A percentile compares a stretch with the other conserved stretches of the same genome.
phyloP scores from a whole-genome alignment of 83 land plant genomes.

The Thuja plicata region DNA sequence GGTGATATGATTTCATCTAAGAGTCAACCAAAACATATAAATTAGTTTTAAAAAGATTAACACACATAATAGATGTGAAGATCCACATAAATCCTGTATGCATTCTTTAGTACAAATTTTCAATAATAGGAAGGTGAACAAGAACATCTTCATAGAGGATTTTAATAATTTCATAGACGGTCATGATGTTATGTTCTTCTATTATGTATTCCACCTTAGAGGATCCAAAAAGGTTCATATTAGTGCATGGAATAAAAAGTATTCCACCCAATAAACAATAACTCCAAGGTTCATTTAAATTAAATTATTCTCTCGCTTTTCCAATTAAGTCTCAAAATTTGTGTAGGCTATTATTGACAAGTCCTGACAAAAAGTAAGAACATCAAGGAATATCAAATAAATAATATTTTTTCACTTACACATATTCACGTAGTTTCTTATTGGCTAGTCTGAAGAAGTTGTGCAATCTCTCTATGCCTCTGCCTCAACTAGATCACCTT shows the following conservation, averaged over 20 bases:
- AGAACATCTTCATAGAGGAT: slow-evolving; percentile 70
- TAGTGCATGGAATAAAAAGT: not conserved
- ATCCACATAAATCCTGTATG: not conserved
- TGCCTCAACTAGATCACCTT: slow-evolving; percentile 61
- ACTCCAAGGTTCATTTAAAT: not conserved
- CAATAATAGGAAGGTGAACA: slow-evolving; percentile 85
- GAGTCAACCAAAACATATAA: not conserved
- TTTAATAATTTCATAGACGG: slow-evolving; percentile 80
- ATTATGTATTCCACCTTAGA: slow-evolving; percentile 80
- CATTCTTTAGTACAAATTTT: not conserved
- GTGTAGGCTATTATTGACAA: not conserved
- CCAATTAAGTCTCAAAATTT: not conserved
- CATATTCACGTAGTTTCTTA: slow-evolving; percentile 79
- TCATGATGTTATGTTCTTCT: slow-evolving; percentile 88
- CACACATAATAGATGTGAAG: not conserved
- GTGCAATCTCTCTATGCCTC: slow-evolving; percentile 76
- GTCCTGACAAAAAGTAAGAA: not conserved
- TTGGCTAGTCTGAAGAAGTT: slow-evolving; percentile 78
- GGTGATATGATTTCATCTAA: not conserved
- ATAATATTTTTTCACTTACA: slow-evolving; percentile 29
- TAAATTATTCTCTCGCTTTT: not conserved
- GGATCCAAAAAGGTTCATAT: not conserved
- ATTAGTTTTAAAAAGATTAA: not conserved
- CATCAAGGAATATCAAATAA: not conserved
- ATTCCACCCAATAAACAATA: not conserved